phyloP scores from a whole-genome alignment of 257 asterid genomes.

The Galeopsis tetrahit region DNA sequence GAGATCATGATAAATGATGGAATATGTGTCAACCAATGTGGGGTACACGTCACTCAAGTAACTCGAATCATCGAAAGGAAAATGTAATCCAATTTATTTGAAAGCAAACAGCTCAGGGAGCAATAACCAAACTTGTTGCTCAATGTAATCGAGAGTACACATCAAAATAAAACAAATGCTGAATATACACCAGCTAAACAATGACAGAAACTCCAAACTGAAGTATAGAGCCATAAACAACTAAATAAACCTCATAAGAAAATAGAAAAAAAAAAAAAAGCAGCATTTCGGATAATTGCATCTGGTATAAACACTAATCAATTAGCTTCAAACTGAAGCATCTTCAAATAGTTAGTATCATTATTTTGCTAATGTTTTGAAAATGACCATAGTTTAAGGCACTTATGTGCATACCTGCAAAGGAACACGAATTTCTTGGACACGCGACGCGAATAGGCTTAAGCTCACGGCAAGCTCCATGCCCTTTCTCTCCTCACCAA shows the following conservation, averaged over 20 bases:
- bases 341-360: slow-evolving; percentile 12
- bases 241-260: slow-evolving; percentile 23
- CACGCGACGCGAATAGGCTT: slow-evolving; percentile 95
- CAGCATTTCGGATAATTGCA: slow-evolving; percentile 23
- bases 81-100: slow-evolving; percentile 19
- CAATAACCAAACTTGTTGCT: slow-evolving; percentile 17
- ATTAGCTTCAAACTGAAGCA: slow-evolving; percentile 14
- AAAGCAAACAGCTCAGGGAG: slow-evolving; percentile 25
- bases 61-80: slow-evolving; percentile 27
- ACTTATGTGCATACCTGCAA: slow-evolving; percentile 72
- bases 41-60: slow-evolving; percentile 21
- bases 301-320: slow-evolving; percentile 16
- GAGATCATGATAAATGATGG: slow-evolving; percentile 23
- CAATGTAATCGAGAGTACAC: slow-evolving; percentile 20
- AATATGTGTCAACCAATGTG: slow-evolving; percentile 20
- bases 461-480: slow-evolving; percentile 99
- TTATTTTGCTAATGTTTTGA: slow-evolving; percentile 17
- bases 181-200: slow-evolving; percentile 23
- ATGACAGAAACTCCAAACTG: slow-evolving; percentile 16
- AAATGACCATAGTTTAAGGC: slow-evolving; percentile 21
- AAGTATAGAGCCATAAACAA: slow-evolving; percentile 11
- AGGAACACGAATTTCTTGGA: slow-evolving; percentile 96
- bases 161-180: slow-evolving; percentile 6
- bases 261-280: slow-evolving; percentile 3
- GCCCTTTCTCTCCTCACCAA: slow-evolving; percentile 98